Evolutionary conservation across 1,139 yeast genomes (phyloP).

Genomic region (Suhomyces bokatorum): DNA sequence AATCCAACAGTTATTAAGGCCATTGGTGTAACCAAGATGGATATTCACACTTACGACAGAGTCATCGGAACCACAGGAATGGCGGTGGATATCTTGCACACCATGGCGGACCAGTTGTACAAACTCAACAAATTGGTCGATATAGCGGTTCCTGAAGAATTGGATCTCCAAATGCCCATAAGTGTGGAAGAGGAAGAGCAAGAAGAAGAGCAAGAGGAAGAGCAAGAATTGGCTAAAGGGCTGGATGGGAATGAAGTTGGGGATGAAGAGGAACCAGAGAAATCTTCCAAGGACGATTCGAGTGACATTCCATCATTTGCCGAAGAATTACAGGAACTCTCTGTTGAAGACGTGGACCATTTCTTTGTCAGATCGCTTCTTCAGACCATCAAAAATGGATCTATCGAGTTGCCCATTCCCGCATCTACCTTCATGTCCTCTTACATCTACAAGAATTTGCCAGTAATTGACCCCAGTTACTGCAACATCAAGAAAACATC

Average conservation of each 20-base stretch:
- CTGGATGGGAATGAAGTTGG: constrained; percentile 8
- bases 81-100: constrained; percentile 65
- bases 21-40: constrained; percentile 64
- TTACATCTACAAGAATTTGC: constrained; percentile 70
- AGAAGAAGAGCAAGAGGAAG: constrained; percentile 9
- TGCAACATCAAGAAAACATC: constrained; percentile 78
- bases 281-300: neutral
- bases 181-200: constrained; percentile 4
- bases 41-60: constrained; percentile 44
- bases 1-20: constrained; percentile 70
- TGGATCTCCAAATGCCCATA: constrained; percentile 18
- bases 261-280: constrained; percentile 14
- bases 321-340: constrained; percentile 39
- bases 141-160: constrained; percentile 41
- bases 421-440: constrained; percentile 76
- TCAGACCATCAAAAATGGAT: constrained; percentile 64
- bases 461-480: constrained; percentile 50
- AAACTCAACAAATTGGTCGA: constrained; percentile 47
- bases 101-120: constrained; percentile 53
- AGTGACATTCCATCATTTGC: constrained; percentile 22
- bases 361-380: constrained; percentile 68
- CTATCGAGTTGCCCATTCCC: constrained; percentile 58
- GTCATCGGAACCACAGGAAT: constrained; percentile 62
- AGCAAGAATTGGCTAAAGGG: neutral
- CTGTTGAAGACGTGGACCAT: constrained; percentile 73